These are phyloP conservation scores for Pseudogymnoascus verrucosus DNA, from an alignment of 2,329 filamentous ascomycete genomes.

Conservation along the genomic window DNA sequence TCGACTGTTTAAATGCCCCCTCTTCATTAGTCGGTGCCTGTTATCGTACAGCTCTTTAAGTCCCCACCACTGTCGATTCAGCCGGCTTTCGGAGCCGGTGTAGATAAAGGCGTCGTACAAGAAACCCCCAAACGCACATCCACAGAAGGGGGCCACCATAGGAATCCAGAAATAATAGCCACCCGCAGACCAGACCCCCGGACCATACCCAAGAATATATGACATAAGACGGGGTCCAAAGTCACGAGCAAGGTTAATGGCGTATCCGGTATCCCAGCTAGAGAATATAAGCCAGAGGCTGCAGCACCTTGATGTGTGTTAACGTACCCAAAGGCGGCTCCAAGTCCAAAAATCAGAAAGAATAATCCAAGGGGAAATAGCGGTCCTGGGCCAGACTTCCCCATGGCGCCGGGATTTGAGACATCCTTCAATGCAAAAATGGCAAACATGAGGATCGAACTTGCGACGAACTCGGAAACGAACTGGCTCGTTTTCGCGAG, in stretches of 20 bases:
- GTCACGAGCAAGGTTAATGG: slow-evolving; percentile 66
- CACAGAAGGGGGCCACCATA: slow-evolving; percentile 63
- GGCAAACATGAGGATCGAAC: slow-evolving; percentile 59
- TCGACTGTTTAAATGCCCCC: background rate
- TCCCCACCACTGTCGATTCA: slow-evolving; percentile 60
- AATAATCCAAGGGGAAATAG: slow-evolving; percentile 50
- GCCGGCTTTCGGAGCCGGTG: slow-evolving; percentile 55
- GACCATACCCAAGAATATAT: slow-evolving; percentile 60
- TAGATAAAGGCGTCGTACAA: slow-evolving; percentile 62
- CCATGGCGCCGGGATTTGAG: slow-evolving; percentile 33
- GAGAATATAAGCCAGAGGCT: background rate
- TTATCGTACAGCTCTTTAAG: slow-evolving; percentile 40
- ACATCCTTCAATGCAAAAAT: slow-evolving; percentile 62
- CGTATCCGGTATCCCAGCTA: slow-evolving; percentile 67
- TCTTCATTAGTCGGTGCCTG: background rate
- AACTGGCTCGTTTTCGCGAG: slow-evolving; percentile 60
- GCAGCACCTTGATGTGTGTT: background rate
- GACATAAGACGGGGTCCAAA: slow-evolving; percentile 61
- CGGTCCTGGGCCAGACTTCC: slow-evolving; percentile 47
- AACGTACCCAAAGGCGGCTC: slow-evolving; percentile 51
- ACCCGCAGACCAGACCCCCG: slow-evolving; percentile 58
- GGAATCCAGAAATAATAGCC: slow-evolving; percentile 71
- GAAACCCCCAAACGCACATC: slow-evolving; percentile 55
- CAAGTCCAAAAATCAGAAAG: slow-evolving; percentile 67
- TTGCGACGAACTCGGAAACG: slow-evolving; percentile 65